Evolutionary conservation across 345 rosid genomes (phyloP), one percentile per base, ranked within the genome.

Genomic region (Euphorbia pulcherrima): DNA sequence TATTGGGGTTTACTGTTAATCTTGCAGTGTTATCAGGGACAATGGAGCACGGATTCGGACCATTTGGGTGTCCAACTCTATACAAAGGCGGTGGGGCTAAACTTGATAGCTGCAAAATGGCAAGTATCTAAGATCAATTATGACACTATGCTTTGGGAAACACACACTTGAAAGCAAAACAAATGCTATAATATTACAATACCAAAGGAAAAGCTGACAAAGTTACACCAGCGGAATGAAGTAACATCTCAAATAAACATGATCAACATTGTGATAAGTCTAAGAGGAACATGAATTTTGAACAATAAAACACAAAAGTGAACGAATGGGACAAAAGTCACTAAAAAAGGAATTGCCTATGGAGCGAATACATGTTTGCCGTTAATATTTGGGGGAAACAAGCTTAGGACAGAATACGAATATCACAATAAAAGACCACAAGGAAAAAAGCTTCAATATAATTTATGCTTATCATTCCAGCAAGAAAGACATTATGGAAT

Each of bases 71-170:
- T 79, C 79, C 41, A 77, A 88, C 87, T 78, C 97, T 88, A 73
- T 86, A 84, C 68, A 88, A 81, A 60, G 97, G 99, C 35, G 97
- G 97, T n/a, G 97, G 99, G 65, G 88, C 89, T 65, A 86, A 84
- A 78, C 78, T 85, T 47, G 97, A 87, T 58, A 88, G 75, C 99
- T 94, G 92, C 82, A 84, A 69, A 64, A 75, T 44, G 60, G 24
- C 70, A n/a, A 60, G 48, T 29, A 54, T 39, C 47, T 39, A 60
- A 60, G 26, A 60, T 9, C 10, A 41, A 67, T 40, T 53, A 48
- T 47, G 65, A 62, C 64, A 48, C 59, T 48, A 62, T 67, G 65
- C 62, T 56, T 8, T 50, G 26, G 67, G 50, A 74, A 59, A 58
- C 6, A 12, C 39, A 24, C 9, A 67, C 29, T 44, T 47, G 4